Conservation (phyloP, 129 eudicot genomes). For the Pulicaria dysenterica region DNA sequence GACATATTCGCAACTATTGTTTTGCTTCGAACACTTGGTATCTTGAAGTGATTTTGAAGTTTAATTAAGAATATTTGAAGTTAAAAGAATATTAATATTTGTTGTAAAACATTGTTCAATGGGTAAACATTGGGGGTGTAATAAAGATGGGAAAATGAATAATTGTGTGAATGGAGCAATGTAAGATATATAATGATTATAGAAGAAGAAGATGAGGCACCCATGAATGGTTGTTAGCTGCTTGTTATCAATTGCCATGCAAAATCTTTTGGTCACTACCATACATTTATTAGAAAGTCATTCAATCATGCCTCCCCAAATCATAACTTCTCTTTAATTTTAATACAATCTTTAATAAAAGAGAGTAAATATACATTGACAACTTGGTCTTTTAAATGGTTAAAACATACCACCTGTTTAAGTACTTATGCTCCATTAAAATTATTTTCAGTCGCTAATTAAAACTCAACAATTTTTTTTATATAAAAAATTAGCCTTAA, state of each 20-base stretch:
- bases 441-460: too few relatives aligned
- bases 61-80: too few relatives aligned
- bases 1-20: too few relatives aligned
- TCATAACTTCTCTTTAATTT: slow-evolving; percentile 34
- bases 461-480: too few relatives aligned
- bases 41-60: too few relatives aligned
- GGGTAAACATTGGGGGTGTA: slow-evolving; percentile 26
- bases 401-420: too few relatives aligned
- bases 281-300: slow-evolving; percentile 37
- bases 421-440: too few relatives aligned
- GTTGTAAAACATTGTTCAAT: slow-evolving; percentile 10
- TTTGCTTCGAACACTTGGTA: too few relatives aligned
- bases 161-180: slow-evolving; percentile 25
- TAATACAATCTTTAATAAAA: background rate
- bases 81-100: background rate
- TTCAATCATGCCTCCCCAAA: slow-evolving; percentile 28
- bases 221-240: slow-evolving; percentile 43
- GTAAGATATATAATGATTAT: slow-evolving; percentile 32
- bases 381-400: too few relatives aligned
- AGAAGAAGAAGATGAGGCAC: slow-evolving; percentile 34
- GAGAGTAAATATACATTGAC: too few relatives aligned
- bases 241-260: slow-evolving; percentile 40
- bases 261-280: slow-evolving; percentile 51
- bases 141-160: slow-evolving; percentile 30
- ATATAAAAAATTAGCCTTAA: too few relatives aligned